These are phyloP conservation scores for Tuber indicum DNA, from an alignment of 495 filamentous ascomycete genomes.

Conservation along the genomic window DNA sequence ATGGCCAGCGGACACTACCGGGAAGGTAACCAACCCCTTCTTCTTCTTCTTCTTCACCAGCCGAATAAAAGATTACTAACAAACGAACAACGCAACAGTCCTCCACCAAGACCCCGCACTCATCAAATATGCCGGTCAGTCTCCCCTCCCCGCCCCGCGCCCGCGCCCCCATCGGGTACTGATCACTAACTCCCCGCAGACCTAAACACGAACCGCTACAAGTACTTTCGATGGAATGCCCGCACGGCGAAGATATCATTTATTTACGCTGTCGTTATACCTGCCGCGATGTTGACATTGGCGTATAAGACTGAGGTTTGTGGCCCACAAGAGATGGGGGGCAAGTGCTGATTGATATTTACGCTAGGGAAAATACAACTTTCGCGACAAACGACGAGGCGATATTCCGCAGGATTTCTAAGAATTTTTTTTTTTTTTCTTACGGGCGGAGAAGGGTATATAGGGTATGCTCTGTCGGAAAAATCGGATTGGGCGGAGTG, in stretches of 20 bases:
- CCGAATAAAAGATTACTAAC: neutral
- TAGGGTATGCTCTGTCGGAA: neutral
- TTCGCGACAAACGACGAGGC: conserved; percentile 79
- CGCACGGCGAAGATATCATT: conserved; percentile 73
- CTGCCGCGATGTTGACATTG: conserved; percentile 59
- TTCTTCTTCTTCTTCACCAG: neutral
- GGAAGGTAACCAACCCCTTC: neutral
- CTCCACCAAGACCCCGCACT: conserved; percentile 71
- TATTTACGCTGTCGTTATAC: conserved; percentile 64
- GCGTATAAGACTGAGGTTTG: conserved; percentile 78
- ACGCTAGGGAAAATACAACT: conserved; percentile 69
- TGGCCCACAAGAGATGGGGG: conserved; percentile 26
- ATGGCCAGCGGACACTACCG: neutral
- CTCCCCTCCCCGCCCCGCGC: conserved; percentile 16
- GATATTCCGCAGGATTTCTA: conserved; percentile 74
- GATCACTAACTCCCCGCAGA: conserved; percentile 49
- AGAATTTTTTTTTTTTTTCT: too few species aligned
- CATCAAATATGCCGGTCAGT: conserved; percentile 67
- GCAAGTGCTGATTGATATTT: conserved; percentile 1
- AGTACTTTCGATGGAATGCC: conserved; percentile 89
- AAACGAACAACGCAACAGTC: conserved; percentile 33
- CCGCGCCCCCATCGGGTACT: conserved; percentile 14
- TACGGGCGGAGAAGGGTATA: neutral
- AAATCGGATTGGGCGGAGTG: neutral
- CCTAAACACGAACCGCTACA: conserved; percentile 78